phyloP scores from a whole-genome alignment of 1,139 yeast genomes.

The Scheffersomyces illinoinensis region DNA sequence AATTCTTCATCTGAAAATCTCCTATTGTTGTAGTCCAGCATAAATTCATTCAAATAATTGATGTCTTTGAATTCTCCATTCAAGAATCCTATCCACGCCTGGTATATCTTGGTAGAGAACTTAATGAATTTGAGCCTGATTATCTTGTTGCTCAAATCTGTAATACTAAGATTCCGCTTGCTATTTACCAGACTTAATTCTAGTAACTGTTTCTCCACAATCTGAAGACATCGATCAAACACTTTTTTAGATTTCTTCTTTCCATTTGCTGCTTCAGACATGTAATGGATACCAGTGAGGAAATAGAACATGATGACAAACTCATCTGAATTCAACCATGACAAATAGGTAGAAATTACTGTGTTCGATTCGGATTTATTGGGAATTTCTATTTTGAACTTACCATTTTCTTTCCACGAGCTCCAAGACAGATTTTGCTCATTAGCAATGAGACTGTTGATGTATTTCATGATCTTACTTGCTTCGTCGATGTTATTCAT shows the following conservation, averaged over 20 bases:
- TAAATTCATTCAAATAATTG: slow-evolving; percentile 30
- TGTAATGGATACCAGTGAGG: slow-evolving; percentile 37
- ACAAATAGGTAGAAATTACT: slow-evolving; percentile 7
- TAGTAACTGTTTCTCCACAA: slow-evolving; percentile 26
- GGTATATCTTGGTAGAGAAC: slow-evolving; percentile 30
- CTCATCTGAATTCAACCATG: slow-evolving; percentile 46
- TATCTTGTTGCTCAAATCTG: slow-evolving; percentile 18
- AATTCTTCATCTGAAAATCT: slow-evolving; percentile 34
- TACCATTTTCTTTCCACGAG: slow-evolving; percentile 29
- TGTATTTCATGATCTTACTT: slow-evolving; percentile 20
- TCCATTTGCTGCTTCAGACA: slow-evolving; percentile 32
- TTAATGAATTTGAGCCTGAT: slow-evolving; percentile 25
- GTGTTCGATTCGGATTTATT: background rate
- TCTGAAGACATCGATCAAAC: slow-evolving; percentile 34
- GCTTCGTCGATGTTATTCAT: slow-evolving; percentile 21
- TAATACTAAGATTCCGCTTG: slow-evolving; percentile 16
- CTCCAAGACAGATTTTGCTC: slow-evolving; percentile 22
- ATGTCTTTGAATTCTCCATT: slow-evolving; percentile 26
- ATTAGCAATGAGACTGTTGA: slow-evolving; percentile 26
- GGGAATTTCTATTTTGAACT: slow-evolving; percentile 14
- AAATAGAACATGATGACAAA: slow-evolving; percentile 41
- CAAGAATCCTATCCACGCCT: slow-evolving; percentile 33
- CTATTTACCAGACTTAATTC: slow-evolving; percentile 15
- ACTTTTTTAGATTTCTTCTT: slow-evolving; percentile 32
- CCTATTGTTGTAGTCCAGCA: slow-evolving; percentile 30